phyloP scores from a whole-genome alignment of 192 early-diverging fungal genomes.

The Umbelopsis vinacea region DNA sequence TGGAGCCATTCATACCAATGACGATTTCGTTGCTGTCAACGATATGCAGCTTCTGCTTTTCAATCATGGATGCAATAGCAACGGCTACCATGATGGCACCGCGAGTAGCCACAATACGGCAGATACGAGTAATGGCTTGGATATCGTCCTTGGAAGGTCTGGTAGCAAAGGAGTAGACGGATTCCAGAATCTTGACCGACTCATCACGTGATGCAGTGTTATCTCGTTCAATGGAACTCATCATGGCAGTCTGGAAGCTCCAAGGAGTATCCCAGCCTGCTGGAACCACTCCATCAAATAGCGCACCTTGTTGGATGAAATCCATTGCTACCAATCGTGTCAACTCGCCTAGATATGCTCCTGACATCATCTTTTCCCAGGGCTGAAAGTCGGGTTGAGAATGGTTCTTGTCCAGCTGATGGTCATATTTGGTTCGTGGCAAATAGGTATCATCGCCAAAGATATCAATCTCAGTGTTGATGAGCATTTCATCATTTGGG shows the following conservation, averaged over 20 bases:
- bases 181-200: conserved; percentile 64
- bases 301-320: conserved; percentile 76
- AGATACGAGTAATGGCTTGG: conserved; percentile 71
- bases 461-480: conserved; percentile 97
- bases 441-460: conserved; percentile 76
- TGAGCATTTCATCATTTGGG: conserved; percentile 78
- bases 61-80: conserved; percentile 62
- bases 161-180: conserved; percentile 57
- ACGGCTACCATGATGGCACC: conserved; percentile 80
- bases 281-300: conserved; percentile 72
- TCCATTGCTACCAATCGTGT: conserved; percentile 80
- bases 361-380: conserved; percentile 97
- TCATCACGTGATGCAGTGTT: conserved; percentile 63
- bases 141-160: conserved; percentile 69
- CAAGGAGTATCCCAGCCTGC: conserved; percentile 61
- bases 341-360: conserved; percentile 93
- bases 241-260: conserved; percentile 54
- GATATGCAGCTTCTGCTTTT: conserved; percentile 32
- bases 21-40: conserved; percentile 54
- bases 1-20: conserved; percentile 89
- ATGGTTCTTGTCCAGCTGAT: conserved; percentile 77
- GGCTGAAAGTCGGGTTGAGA: conserved; percentile 82
- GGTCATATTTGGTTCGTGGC: conserved; percentile 87
- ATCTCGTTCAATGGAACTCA: conserved; percentile 50
- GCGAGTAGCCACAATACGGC: conserved; percentile 79